Evolutionary conservation across 768 basidiomycete genomes (phyloP), one percentile per base, ranked within the genome.

Genomic region (Russula sp.): DNA sequence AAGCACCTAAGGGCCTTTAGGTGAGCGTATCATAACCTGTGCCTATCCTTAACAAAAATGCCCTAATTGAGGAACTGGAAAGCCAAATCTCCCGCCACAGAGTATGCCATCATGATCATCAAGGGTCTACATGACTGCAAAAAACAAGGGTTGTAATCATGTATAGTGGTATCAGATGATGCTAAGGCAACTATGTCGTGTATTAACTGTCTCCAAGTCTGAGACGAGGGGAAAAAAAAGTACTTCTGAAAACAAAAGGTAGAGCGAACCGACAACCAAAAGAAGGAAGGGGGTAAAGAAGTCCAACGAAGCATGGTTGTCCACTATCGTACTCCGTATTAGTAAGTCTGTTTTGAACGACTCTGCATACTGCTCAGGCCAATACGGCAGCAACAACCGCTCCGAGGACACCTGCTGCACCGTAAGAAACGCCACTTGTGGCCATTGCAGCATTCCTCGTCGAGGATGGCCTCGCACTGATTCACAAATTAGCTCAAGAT

Each of bases 341-440:
- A 22, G 14, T 1, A 51, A 14, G 52, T 56, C 61, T 45, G 31
- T 40, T 55, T 31, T 22, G 18, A 34, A 27, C 13, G 14, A 39
- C 52, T 34, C 13, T 48, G 40, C 39, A 48, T 48, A 18, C 2
- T n/a, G 18, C 39, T 75, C 70, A 81, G 44, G 74, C 71, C 50
- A 80, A 68, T 58, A 80, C 61, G 49, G 74, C 79, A 57, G 71
- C 78, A 37, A 76, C 64, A n/a, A 70, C 72, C 6, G 70, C 78
- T 42, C 74, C 73, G 56, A 75, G 27, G 53, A 73, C 59, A 57
- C 77, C 84, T 49, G 79, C 75, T 51, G 77, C 65, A 47, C 77
- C 79, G 9, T 68, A 61, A 20, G 66, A 62, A n/a, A 57, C 64
- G 53, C 73, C 59, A 16, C 78, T 79, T 56, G 75, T 75, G 51